phyloP scores from a whole-genome alignment of 83 land plant species.

The Picea abies region DNA sequence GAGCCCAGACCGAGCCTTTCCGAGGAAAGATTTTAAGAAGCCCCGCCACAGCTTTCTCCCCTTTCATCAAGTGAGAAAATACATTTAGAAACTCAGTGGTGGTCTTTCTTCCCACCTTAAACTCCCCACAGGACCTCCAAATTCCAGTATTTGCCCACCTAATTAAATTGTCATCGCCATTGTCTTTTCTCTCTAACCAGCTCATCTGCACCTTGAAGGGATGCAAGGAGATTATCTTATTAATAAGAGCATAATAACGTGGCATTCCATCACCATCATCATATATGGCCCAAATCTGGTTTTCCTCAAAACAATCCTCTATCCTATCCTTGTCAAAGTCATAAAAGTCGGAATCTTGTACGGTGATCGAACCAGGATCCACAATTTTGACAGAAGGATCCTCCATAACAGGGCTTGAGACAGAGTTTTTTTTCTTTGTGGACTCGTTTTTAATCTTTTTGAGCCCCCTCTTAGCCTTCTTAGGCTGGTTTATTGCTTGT shows the following conservation, averaged over 20 bases:
- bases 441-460: neutral
- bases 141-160: conserved; percentile 55
- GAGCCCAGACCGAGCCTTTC: conserved; percentile 85
- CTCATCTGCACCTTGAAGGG: conserved; percentile 65
- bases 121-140: conserved; percentile 71
- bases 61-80: conserved; percentile 68
- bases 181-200: conserved; percentile 64
- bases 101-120: conserved; percentile 41
- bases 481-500: neutral
- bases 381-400: neutral
- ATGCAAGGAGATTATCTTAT: conserved; percentile 44
- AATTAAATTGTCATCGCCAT: conserved; percentile 21
- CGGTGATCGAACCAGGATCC: conserved; percentile 23
- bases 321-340: conserved; percentile 76
- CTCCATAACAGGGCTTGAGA: neutral
- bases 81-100: conserved; percentile 51
- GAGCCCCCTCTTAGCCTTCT: neutral
- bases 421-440: neutral
- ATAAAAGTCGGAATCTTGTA: conserved; percentile 84
- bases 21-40: conserved; percentile 65
- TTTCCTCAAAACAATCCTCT: conserved; percentile 66
- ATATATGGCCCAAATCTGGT: conserved; percentile 85
- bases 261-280: conserved; percentile 97
- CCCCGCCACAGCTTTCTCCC: conserved; percentile 56
- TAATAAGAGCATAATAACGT: conserved; percentile 71